Evolutionary conservation across 2,329 filamentous ascomycete genomes (phyloP).

Genomic region (Cadophora luteo-olivacea): DNA sequence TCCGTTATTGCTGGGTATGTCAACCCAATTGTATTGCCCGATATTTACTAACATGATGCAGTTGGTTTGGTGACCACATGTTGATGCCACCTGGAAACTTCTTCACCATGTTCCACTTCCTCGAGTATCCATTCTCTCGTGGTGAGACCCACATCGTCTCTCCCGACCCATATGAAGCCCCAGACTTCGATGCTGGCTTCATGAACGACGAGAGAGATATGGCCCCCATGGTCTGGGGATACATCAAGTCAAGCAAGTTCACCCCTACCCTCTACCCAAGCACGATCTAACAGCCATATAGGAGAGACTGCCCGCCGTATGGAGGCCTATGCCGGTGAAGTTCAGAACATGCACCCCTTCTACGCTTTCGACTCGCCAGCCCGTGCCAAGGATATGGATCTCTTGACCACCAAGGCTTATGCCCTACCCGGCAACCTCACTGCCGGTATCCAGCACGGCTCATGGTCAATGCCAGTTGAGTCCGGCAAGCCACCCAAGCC

Average conservation of each 20-base stretch:
- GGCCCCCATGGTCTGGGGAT: constrained; percentile 81
- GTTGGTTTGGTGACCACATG: constrained; percentile 66
- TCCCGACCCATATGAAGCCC: constrained; percentile 71
- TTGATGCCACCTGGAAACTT: constrained; percentile 62
- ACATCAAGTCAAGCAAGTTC: constrained; percentile 57
- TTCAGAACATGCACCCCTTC: constrained; percentile 68
- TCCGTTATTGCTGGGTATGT: constrained; percentile 70
- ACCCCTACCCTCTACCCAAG: too few relatives aligned
- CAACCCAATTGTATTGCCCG: not conserved
- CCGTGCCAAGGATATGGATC: constrained; percentile 73
- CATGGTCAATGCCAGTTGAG: constrained; percentile 69
- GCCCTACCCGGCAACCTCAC: constrained; percentile 61
- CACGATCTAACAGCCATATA: constrained; percentile 62
- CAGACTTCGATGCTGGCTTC: constrained; percentile 82
- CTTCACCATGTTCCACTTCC: constrained; percentile 59
- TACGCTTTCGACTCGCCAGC: constrained; percentile 75
- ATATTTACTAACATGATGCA: not conserved
- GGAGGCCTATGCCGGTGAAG: constrained; percentile 56
- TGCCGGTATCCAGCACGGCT: constrained; percentile 54
- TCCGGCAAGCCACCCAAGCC: constrained; percentile 54
- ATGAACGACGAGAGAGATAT: constrained; percentile 88
- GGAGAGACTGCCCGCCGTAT: constrained; percentile 66
- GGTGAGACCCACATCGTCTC: constrained; percentile 66
- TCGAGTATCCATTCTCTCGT: constrained; percentile 65
- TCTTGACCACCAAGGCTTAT: constrained; percentile 77